phyloP scores from a whole-genome alignment of 1,284 basidiomycete genomes.

The Bondarzewia mesenterica region DNA sequence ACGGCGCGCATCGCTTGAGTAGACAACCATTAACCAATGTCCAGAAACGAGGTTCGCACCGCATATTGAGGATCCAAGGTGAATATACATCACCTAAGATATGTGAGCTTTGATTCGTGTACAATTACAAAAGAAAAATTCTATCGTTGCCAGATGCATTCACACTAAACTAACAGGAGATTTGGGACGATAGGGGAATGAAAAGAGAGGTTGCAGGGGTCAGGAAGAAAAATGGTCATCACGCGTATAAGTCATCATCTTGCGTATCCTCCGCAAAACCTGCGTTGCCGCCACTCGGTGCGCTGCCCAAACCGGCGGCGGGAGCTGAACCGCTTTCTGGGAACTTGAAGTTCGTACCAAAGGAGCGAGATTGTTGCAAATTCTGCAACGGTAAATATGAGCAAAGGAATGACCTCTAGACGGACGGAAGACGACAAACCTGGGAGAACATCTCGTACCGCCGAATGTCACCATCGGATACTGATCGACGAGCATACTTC shows the following conservation, averaged over 20 bases:
- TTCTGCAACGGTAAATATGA: conserved; percentile 39
- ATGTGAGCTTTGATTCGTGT: neutral
- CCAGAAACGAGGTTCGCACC: no score
- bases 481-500: conserved; percentile 87
- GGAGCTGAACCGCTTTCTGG: conserved; percentile 64
- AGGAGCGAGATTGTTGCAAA: conserved; percentile 80
- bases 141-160: neutral
- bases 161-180: neutral
- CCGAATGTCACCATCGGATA: conserved; percentile 92
- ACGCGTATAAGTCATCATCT: conserved; percentile 87
- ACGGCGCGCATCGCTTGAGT: no score
- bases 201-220: neutral
- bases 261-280: conserved; percentile 75
- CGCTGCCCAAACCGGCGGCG: conserved; percentile 34
- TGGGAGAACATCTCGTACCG: conserved; percentile 90
- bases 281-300: conserved; percentile 54
- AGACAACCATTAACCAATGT: no score
- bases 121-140: neutral
- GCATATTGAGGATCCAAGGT: no score
- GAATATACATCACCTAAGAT: no score
- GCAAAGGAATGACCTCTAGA: neutral
- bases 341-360: conserved; percentile 94
- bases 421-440: conserved; percentile 30
- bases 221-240: neutral
- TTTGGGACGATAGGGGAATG: neutral